phyloP scores from a whole-genome alignment of 1,139 yeast species.

The Nakaseomyces uthaithaninus region DNA sequence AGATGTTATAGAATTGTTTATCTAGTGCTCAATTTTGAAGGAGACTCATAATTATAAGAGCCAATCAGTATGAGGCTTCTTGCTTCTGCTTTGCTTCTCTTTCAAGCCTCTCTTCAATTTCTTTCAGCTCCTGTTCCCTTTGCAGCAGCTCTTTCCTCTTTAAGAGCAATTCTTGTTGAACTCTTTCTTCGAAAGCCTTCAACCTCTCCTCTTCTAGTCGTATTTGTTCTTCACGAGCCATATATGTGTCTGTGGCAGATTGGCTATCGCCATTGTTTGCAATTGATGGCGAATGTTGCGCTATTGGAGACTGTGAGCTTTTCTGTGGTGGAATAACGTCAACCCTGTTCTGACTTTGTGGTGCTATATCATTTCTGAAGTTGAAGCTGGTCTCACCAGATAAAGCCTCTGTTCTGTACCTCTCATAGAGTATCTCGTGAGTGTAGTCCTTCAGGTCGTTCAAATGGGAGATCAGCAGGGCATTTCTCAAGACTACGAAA shows the following conservation, averaged over 20 bases:
- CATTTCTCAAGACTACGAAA: conserved; percentile 70
- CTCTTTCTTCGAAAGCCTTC: conserved; percentile 74
- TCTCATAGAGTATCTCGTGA: conserved; percentile 84
- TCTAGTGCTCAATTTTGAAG: background rate
- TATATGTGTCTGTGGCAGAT: conserved; percentile 36
- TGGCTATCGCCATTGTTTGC: background rate
- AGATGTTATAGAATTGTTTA: too few species aligned
- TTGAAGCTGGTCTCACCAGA: conserved; percentile 37
- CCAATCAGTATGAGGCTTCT: conserved; percentile 12
- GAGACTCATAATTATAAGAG: conserved; percentile 2
- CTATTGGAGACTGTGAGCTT: conserved; percentile 10
- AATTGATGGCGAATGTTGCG: background rate
- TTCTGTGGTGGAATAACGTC: conserved; percentile 9
- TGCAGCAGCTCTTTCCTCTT: conserved; percentile 79
- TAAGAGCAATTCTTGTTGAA: conserved; percentile 77
- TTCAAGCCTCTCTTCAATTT: conserved; percentile 67
- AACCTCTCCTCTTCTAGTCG: conserved; percentile 73
- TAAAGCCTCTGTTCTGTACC: conserved; percentile 84
- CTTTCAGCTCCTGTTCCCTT: conserved; percentile 80
- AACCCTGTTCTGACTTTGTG: background rate
- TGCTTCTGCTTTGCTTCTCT: conserved; percentile 36
- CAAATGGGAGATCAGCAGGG: conserved; percentile 82
- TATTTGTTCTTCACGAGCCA: conserved; percentile 72
- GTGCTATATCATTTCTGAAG: conserved; percentile 5
- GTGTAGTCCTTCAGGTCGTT: conserved; percentile 91